Percentiles rank a stretch among this genome's conserved stretches.
Evolutionary conservation across 768 basidiomycete species (phyloP).

Genomic region (Favolaschia claudopus): DNA sequence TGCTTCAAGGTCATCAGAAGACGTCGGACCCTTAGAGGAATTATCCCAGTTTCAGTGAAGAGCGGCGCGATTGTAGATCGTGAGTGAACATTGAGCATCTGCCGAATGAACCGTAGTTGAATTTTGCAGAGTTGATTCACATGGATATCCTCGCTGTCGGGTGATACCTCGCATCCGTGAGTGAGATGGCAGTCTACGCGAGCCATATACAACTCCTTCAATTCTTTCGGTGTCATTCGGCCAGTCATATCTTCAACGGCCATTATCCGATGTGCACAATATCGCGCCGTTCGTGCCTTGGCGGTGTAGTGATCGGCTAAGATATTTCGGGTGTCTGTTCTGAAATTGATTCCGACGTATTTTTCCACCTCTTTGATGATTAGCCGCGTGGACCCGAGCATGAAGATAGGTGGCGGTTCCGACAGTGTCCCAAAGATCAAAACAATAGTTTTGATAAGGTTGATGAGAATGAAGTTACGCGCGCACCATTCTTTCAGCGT

Average conservation of each 20-base stretch:
- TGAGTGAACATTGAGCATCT: slow-evolving; percentile 29
- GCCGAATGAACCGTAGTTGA: slow-evolving; percentile 30
- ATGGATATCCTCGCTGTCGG: slow-evolving; percentile 16
- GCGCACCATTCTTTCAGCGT: slow-evolving; percentile 28
- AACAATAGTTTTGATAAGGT: slow-evolving; percentile 27
- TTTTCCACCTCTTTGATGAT: slow-evolving; percentile 3
- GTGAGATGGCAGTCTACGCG: slow-evolving; percentile 32
- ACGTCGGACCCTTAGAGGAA: slow-evolving; percentile 29
- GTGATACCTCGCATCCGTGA: slow-evolving; percentile 30
- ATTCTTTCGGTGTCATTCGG: slow-evolving; percentile 19
- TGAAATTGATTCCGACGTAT: slow-evolving; percentile 25
- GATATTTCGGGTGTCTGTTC: neutral
- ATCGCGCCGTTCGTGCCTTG: slow-evolving; percentile 26
- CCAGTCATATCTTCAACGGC: slow-evolving; percentile 26
- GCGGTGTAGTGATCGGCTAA: slow-evolving; percentile 24
- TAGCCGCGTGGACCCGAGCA: neutral
- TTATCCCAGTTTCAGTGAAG: slow-evolving; percentile 34
- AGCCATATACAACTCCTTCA: slow-evolving; percentile 28
- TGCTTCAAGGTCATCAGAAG: slow-evolving; percentile 26
- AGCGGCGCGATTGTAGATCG: slow-evolving; percentile 25
- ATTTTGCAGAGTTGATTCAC: slow-evolving; percentile 20
- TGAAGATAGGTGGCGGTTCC: neutral
- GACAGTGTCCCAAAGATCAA: slow-evolving; percentile 23
- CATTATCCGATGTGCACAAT: slow-evolving; percentile 24
- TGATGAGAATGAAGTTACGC: slow-evolving; percentile 34